Percentiles rank a stretch among this genome's conserved stretches.
Conservation (phyloP, 148 eudicot genomes). For the Camellia sinensis region DNA sequence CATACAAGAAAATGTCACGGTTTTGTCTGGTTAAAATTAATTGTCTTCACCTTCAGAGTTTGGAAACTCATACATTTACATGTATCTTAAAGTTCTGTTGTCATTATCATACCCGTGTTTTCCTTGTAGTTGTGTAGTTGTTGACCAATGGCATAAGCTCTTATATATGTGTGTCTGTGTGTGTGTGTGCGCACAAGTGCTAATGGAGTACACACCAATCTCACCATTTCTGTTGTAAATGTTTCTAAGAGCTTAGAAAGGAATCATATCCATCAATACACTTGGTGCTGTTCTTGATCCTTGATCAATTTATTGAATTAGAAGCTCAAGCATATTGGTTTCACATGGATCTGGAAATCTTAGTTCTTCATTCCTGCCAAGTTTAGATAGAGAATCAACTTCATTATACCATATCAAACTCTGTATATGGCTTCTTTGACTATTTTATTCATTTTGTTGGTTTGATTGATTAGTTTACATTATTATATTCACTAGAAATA, state of each 20-base stretch:
- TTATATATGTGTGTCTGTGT: no score
- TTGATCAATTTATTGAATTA: neutral
- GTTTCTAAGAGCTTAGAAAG: neutral
- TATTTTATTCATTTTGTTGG: neutral
- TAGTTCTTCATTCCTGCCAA: neutral
- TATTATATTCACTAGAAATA: neutral
- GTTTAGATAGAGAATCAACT: neutral
- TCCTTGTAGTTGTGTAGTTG: neutral
- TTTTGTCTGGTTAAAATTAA: neutral
- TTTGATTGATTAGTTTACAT: neutral
- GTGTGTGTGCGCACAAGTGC: no score
- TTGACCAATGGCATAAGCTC: neutral
- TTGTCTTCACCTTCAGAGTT: neutral
- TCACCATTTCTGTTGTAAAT: no score
- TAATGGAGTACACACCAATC: no score
- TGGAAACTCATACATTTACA: neutral
- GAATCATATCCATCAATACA: neutral
- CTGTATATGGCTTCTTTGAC: neutral
- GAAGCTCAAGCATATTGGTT: neutral
- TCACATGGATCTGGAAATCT: neutral
- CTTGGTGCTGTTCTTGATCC: neutral
- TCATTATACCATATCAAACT: neutral
- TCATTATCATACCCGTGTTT: neutral
- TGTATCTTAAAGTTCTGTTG: neutral
- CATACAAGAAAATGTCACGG: neutral